Conservation (phyloP, 176 grass and related monocot species). For the Ensete glaucum region DNA sequence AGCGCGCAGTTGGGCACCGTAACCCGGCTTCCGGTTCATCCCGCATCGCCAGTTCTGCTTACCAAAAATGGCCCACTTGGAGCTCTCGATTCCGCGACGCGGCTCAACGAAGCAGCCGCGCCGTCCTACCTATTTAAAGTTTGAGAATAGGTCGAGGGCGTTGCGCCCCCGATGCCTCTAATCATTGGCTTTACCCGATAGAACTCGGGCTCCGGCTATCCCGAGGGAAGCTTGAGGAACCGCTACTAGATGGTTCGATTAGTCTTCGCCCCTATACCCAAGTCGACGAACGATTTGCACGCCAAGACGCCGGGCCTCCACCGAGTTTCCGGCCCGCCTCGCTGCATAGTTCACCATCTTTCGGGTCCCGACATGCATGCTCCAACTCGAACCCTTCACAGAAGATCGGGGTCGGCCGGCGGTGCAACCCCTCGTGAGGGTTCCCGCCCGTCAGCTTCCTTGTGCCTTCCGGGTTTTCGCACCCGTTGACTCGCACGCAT, state of each 20-base stretch:
- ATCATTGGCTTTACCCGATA: too few relatives aligned
- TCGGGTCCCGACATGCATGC: slow-evolving; percentile 49
- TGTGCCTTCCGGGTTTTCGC: too few relatives aligned
- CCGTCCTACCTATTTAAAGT: slow-evolving; percentile 60
- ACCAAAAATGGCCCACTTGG: slow-evolving; percentile 71
- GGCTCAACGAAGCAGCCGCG: slow-evolving; percentile 3
- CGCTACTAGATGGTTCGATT: slow-evolving; percentile 41
- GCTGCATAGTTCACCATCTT: not conserved
- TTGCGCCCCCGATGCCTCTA: slow-evolving; percentile 27
- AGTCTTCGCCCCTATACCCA: slow-evolving; percentile 6
- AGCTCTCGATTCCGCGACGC: slow-evolving; percentile 39
- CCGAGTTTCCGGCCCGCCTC: too few relatives aligned
- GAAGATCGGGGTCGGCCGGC: slow-evolving; percentile 18
- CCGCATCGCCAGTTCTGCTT: slow-evolving; percentile 65
- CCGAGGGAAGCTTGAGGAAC: slow-evolving; percentile 6
- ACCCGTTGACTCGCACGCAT: too few relatives aligned
- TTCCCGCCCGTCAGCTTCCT: too few relatives aligned
- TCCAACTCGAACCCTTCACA: slow-evolving; percentile 41
- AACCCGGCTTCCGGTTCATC: slow-evolving; percentile 58
- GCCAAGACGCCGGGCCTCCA: too few relatives aligned
- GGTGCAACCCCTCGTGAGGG: too few relatives aligned
- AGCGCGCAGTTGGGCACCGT: slow-evolving; percentile 41
- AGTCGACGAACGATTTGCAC: too few relatives aligned
- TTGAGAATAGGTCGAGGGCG: slow-evolving; percentile 62
- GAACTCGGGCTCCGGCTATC: too few relatives aligned